Base-by-base conservation (phyloP, 495 filamentous ascomycete genomes). In the Trichoderma virens region DNA sequence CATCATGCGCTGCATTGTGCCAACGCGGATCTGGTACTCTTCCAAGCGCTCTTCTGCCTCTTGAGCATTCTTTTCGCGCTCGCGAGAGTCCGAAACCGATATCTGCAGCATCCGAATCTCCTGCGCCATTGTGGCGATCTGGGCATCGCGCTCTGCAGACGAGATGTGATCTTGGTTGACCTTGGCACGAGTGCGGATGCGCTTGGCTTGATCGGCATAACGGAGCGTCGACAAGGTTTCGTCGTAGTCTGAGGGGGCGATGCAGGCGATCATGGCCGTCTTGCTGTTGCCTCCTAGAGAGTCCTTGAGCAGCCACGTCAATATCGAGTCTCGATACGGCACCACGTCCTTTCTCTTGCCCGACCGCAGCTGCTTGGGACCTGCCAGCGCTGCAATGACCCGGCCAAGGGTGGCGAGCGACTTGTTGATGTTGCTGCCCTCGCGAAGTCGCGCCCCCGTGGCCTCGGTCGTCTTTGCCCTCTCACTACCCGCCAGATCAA, bases 221-320 rank as follows among this genome's bases (percentile, higher is more conserved):
- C 94, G 91, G 4, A 98, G 85, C 2, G 94, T 98, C 5, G 90
- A 94, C 3, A 98, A 86, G 0, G 94, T 98, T 72, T 98, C 94
- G 62, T 98, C 94, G 73, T 98, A 98, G 79, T 98, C 94, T 1
- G 88, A 87, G 0, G 94, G 94, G 7, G 92, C 85, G 70, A 98
- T 96, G 73, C 95, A 98, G 16, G 94, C 94, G 66, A 98, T 97
- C 94, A 98, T 98, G 45, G 94, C 94, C 7, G 94, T 98, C 74
- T 98, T 98, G 68, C 85, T 90, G 77, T 98, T 98, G 41, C 94
- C 94, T 18, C 95, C 94, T 2, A 98, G 82, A 3, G 87, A 91
- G 73, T 98, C 94, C 71, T 98, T 98, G 66, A 98, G 80, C 25
- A 98, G 81, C 92, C 93, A 98, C 11, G 94, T 98, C n/a, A 98